A percentile compares a stretch with the other conserved stretches of the same genome.
phyloP scores from a whole-genome alignment of 2,329 filamentous ascomycete genomes.

The Colletotrichum orchidophilum region DNA sequence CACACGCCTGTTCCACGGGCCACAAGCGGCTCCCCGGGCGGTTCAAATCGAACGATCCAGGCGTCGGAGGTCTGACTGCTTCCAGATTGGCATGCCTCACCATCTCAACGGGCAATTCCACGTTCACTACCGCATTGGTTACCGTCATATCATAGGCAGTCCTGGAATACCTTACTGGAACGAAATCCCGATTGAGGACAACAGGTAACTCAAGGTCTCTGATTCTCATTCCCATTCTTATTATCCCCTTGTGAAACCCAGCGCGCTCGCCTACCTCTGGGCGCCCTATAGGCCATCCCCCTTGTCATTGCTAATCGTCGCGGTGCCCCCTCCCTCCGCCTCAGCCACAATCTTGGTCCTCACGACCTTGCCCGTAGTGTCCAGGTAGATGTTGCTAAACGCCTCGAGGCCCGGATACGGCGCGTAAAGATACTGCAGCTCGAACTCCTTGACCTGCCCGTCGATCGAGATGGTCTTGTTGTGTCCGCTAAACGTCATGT shows the following conservation, averaged over 20 bases:
- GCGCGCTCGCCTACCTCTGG: background rate
- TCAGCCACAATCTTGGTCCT: slow-evolving; percentile 63
- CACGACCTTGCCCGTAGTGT: slow-evolving; percentile 55
- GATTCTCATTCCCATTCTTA: background rate
- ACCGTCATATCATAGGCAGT: background rate
- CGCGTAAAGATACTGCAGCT: slow-evolving; percentile 63
- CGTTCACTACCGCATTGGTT: slow-evolving; percentile 4
- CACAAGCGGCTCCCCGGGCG: background rate
- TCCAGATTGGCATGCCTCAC: slow-evolving; percentile 13
- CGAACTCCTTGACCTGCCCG: slow-evolving; percentile 54
- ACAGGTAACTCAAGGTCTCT: background rate
- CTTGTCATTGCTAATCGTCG: slow-evolving; percentile 56
- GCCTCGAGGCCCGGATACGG: slow-evolving; percentile 59
- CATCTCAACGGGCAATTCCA: background rate
- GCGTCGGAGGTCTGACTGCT: slow-evolving; percentile 17
- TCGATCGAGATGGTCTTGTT: slow-evolving; percentile 56
- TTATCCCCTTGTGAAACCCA: background rate
- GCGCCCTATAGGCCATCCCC: slow-evolving; percentile 8
- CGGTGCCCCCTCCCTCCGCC: slow-evolving; percentile 60
- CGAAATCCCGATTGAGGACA: background rate
- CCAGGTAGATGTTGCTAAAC: slow-evolving; percentile 58
- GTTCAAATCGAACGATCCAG: slow-evolving; percentile 14
- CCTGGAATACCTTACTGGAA: background rate
- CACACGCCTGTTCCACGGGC: background rate
- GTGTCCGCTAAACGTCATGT: slow-evolving; percentile 66